Base-by-base conservation (phyloP, 257 asterid genomes). In the Handroanthus guayacan region DNA sequence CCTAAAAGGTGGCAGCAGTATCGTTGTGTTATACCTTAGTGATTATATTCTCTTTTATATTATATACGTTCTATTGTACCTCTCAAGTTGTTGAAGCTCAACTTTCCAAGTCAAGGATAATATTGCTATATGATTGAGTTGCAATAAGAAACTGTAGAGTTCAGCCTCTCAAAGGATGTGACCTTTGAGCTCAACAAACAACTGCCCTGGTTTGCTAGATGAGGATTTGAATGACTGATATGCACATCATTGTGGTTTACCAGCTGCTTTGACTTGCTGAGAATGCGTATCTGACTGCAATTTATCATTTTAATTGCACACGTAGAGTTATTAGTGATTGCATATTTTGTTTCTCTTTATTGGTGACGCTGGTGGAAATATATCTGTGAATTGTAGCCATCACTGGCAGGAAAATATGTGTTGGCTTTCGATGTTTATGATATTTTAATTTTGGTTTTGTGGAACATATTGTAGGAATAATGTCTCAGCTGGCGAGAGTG, bases 401-500 rank as follows among this genome's bases (percentile, higher is more conserved):
- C 7, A 9, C 62, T 34, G 47, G 66, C 47, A 2, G 66, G 37
- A 18, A 38, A 69, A 72, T 47, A 9, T 10, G 48, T 55, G 54
- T 41, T 50, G 41, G 37, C 51, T 39, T 14, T 50, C 70, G 48
- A 20, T 62, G 79, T 16, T n/a, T 20, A 51, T n/a, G 51, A 9
- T 52, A 34, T 17, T 25, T 52, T 47, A 50, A 50, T 44, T 74
- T 34, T 70, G 56, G 31, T 41, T 14, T 56, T 67, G 11, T 34
- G 74, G 31, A 54, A 79, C 71, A 75, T 80, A 18, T 75, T 75
- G 80, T 69, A 95, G 99, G 92, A 83, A 65, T 55, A 83, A 82
- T 62, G 79, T 70, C 78, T 89, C 97, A 13, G 96, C 85, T 71
- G 84, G 91, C 55, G 97, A 86, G 85, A 81, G 78, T 57, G 88